phyloP scores from a whole-genome alignment of 2,329 filamentous ascomycete species.

The Sporothrix mexicana region DNA sequence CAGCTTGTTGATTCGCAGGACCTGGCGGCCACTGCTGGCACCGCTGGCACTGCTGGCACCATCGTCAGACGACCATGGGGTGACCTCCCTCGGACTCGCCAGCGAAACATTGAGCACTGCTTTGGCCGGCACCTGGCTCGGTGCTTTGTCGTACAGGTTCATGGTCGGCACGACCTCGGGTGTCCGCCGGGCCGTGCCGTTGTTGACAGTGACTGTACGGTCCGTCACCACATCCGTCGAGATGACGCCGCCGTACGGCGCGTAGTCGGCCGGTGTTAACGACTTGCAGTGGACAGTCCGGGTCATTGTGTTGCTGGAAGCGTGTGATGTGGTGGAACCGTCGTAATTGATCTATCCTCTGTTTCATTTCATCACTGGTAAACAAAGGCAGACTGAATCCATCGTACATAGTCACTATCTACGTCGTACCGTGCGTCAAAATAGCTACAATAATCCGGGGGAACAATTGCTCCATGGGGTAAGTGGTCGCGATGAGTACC shows the following conservation, averaged over 20 bases:
- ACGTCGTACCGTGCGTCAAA: no score
- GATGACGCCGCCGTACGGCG: constrained; percentile 28
- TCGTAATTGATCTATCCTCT: no score
- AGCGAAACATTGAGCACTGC: constrained; percentile 29
- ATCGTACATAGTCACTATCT: no score
- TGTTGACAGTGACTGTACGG: constrained; percentile 28
- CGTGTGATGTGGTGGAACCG: no score
- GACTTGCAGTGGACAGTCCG: constrained; percentile 27
- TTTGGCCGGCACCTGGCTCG: constrained; percentile 19
- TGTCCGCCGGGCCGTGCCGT: constrained; percentile 28
- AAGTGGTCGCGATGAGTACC: background rate
- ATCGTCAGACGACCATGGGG: background rate
- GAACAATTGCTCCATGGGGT: background rate
- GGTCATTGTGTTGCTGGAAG: constrained; percentile 13
- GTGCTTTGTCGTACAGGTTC: constrained; percentile 15
- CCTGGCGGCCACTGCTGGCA: background rate
- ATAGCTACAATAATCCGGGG: background rate
- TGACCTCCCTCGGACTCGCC: constrained; percentile 23
- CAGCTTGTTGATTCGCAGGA: constrained; percentile 20
- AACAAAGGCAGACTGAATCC: no score
- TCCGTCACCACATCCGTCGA: constrained; percentile 31
- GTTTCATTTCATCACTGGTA: no score
- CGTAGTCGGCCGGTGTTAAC: constrained; percentile 21
- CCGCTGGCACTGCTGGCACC: no score
- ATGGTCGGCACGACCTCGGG: constrained; percentile 31